phyloP scores from a whole-genome alignment of 768 basidiomycete genomes.

The Strobilomyces echinocephalus region DNA sequence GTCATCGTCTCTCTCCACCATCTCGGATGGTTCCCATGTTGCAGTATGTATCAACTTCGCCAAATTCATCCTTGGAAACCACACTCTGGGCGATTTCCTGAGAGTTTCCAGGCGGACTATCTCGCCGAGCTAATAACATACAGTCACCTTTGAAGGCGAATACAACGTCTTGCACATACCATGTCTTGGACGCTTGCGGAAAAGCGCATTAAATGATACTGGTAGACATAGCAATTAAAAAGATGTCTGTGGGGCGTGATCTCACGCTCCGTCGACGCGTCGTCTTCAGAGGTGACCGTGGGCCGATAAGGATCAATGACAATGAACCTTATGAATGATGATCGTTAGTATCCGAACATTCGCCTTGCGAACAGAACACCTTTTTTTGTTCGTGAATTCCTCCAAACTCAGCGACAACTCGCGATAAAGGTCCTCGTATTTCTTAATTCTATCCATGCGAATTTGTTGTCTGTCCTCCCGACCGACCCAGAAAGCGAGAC shows the following conservation, averaged over 20 bases:
- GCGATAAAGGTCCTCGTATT: slow-evolving; percentile 34
- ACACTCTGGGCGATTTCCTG: slow-evolving; percentile 40
- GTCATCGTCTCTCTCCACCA: slow-evolving; percentile 49
- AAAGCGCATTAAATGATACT: slow-evolving; percentile 47
- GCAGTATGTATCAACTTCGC: slow-evolving; percentile 39
- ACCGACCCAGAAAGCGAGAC: slow-evolving; percentile 36
- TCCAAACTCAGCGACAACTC: slow-evolving; percentile 37
- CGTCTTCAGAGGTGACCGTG: slow-evolving; percentile 40
- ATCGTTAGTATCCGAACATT: neutral
- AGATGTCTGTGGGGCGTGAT: slow-evolving; percentile 62
- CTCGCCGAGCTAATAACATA: slow-evolving; percentile 45
- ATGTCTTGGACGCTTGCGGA: slow-evolving; percentile 28
- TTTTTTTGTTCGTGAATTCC: slow-evolving; percentile 44
- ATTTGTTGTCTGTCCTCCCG: slow-evolving; percentile 27
- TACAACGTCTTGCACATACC: slow-evolving; percentile 26
- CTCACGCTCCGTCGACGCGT: slow-evolving; percentile 29
- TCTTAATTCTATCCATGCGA: slow-evolving; percentile 34
- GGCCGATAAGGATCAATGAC: slow-evolving; percentile 61
- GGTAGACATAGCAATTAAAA: slow-evolving; percentile 72
- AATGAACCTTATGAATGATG: slow-evolving; percentile 31
- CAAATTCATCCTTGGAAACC: slow-evolving; percentile 46
- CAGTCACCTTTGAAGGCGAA: neutral
- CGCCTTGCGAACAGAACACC: slow-evolving; percentile 35
- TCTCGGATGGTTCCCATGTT: slow-evolving; percentile 43
- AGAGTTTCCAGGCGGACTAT: slow-evolving; percentile 52